Evolutionary conservation across 345 rosid genomes (phyloP).

Genomic region (Citrus maxima): DNA sequence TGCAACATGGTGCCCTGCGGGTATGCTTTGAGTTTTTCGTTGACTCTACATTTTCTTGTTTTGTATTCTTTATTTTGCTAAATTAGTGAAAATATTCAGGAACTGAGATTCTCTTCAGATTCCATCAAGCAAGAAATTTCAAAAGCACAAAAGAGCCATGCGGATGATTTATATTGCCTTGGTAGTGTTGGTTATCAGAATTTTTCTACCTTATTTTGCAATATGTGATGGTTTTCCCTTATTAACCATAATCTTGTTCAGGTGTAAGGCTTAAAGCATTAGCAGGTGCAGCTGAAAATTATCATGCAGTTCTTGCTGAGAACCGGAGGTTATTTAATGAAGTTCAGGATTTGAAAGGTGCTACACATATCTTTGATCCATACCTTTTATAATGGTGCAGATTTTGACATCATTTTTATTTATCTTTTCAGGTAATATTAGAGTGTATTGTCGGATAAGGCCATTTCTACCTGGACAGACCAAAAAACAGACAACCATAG

Average conservation of each 20-base stretch:
- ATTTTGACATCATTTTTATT: not conserved
- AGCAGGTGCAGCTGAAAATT: slow-evolving; percentile 62
- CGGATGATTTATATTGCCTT: slow-evolving; percentile 51
- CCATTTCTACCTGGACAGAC: slow-evolving; percentile 71
- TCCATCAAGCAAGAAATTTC: slow-evolving; percentile 67
- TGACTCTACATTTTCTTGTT: not conserved
- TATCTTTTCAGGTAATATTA: slow-evolving; percentile 68
- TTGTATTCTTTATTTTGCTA: slow-evolving; percentile 6
- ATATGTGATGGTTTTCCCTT: not conserved
- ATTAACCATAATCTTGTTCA: slow-evolving; percentile 23
- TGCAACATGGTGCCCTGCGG: slow-evolving; percentile 52
- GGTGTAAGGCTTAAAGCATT: slow-evolving; percentile 55
- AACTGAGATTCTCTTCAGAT: slow-evolving; percentile 46
- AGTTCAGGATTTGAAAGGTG: slow-evolving; percentile 93
- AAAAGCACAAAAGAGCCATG: slow-evolving; percentile 39
- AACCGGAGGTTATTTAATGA: slow-evolving; percentile 80
- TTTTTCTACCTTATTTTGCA: not conserved
- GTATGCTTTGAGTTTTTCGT: slow-evolving; percentile 32
- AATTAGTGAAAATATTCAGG: slow-evolving; percentile 40
- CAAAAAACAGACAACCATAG: slow-evolving; percentile 50
- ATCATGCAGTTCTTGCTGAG: slow-evolving; percentile 71
- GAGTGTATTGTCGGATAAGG: slow-evolving; percentile 84
- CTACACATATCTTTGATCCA: not conserved
- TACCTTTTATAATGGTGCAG: not conserved
- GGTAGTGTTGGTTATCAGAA: slow-evolving; percentile 35